phyloP scores from a whole-genome alignment of 192 early-diverging fungal genomes.

The Umbelopsis sp. region DNA sequence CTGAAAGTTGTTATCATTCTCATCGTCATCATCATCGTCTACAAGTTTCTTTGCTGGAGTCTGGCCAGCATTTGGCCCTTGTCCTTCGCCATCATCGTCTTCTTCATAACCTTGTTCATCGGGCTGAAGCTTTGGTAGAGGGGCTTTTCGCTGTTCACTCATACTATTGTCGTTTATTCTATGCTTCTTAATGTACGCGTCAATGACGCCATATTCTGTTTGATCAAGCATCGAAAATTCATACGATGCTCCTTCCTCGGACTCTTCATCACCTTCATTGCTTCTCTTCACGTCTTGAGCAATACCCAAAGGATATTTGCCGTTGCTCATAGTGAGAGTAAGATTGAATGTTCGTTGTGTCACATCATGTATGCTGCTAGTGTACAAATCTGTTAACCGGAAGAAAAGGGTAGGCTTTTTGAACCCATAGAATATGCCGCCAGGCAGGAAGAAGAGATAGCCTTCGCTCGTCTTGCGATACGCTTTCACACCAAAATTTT shows the following conservation, averaged over 20 bases:
- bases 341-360: slow-evolving; percentile 49
- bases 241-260: slow-evolving; percentile 5
- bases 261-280: neutral
- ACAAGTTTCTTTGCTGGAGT: neutral
- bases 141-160: slow-evolving; percentile 27
- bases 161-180: slow-evolving; percentile 41
- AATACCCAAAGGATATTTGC: slow-evolving; percentile 8
- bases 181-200: slow-evolving; percentile 35
- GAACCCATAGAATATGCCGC: slow-evolving; percentile 55
- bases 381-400: slow-evolving; percentile 34
- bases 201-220: slow-evolving; percentile 44
- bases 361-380: slow-evolving; percentile 37
- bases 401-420: slow-evolving; percentile 58
- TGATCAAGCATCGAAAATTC: slow-evolving; percentile 49
- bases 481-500: slow-evolving; percentile 23
- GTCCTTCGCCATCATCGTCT: slow-evolving; percentile 36
- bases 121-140: neutral
- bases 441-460: slow-evolving; percentile 43
- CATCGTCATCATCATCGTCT: slow-evolving; percentile 38
- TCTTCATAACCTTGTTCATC: slow-evolving; percentile 16
- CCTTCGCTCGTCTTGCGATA: slow-evolving; percentile 43
- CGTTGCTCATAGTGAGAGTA: slow-evolving; percentile 22
- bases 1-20: slow-evolving; percentile 33
- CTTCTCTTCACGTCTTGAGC: neutral
- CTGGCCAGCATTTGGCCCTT: neutral